These are phyloP conservation scores for Carex arenaria DNA, from an alignment of 202 grass and related monocot species.

Conservation along the genomic window DNA sequence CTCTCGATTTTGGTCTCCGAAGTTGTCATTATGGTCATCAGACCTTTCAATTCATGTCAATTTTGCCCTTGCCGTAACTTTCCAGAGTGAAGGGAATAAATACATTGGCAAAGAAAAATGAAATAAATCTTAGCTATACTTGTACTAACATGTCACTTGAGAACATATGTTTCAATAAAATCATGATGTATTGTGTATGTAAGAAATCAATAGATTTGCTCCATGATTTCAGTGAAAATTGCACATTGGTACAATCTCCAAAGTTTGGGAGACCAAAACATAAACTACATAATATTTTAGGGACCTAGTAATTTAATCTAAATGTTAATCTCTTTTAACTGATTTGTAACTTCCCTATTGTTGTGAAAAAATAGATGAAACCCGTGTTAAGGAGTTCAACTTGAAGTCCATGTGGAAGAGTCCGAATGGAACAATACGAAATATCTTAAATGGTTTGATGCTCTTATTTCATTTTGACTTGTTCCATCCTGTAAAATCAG, in stretches of 20 bases:
- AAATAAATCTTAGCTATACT: not conserved
- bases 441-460: constrained; percentile 67
- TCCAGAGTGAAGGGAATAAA: not conserved
- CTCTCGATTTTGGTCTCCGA: not conserved
- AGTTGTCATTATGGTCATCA: not conserved
- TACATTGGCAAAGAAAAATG: not conserved
- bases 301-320: constrained; percentile 13
- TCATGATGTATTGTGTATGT: not conserved
- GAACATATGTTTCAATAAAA: not conserved
- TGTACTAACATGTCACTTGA: too few relatives aligned
- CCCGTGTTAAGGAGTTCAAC: constrained; percentile 66
- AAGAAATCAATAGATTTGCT: not conserved
- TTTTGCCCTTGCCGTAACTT: not conserved
- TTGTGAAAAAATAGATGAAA: constrained; percentile 52
- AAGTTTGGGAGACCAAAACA: not conserved
- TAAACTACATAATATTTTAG: not conserved
- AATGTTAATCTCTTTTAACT: constrained; percentile 4
- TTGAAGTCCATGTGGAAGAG: constrained; percentile 71
- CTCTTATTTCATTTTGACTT: not conserved
- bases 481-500: constrained; percentile 23
- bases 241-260: not conserved
- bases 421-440: constrained; percentile 76
- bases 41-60: not conserved
- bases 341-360: not conserved
- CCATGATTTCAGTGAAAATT: not conserved